Evolutionary conservation across 116 monocot genomes (phyloP).

Genomic region (Posidonia oceanica): DNA sequence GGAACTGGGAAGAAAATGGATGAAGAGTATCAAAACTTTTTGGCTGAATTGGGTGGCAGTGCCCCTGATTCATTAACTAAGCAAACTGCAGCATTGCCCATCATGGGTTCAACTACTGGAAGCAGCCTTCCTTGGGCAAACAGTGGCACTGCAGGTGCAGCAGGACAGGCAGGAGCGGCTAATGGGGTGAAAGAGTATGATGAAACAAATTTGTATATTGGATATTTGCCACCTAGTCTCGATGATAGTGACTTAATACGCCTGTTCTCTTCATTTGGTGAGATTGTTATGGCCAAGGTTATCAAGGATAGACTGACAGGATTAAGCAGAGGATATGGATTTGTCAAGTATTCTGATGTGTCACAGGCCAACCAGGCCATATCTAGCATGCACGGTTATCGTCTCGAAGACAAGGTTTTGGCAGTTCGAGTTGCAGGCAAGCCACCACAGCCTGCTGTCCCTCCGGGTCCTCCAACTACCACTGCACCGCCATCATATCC

Average conservation of each 20-base stretch:
- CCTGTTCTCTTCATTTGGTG: slow-evolving; percentile 57
- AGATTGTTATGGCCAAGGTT: slow-evolving; percentile 82
- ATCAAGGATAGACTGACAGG: slow-evolving; percentile 69
- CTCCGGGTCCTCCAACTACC: slow-evolving; percentile 50
- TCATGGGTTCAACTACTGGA: slow-evolving; percentile 24
- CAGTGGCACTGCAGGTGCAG: slow-evolving; percentile 6
- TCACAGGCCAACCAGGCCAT: slow-evolving; percentile 61
- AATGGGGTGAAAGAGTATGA: slow-evolving; percentile 49
- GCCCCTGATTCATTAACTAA: slow-evolving; percentile 58
- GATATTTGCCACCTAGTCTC: slow-evolving; percentile 51
- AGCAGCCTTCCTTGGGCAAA: slow-evolving; percentile 45
- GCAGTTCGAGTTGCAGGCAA: slow-evolving; percentile 84
- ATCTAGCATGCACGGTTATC: slow-evolving; percentile 63
- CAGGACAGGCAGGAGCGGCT: slow-evolving; percentile 8
- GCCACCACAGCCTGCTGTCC: slow-evolving; percentile 65
- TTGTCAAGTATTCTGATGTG: slow-evolving; percentile 76
- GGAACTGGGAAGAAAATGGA: slow-evolving; percentile 90
- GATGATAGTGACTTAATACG: slow-evolving; percentile 56
- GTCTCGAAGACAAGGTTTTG: slow-evolving; percentile 59
- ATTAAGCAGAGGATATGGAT: slow-evolving; percentile 76
- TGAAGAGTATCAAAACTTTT: slow-evolving; percentile 87
- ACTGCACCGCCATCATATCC: slow-evolving; percentile 30
- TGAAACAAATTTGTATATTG: slow-evolving; percentile 70
- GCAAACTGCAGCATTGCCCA: slow-evolving; percentile 20
- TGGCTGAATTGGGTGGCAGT: slow-evolving; percentile 70